phyloP scores from a whole-genome alignment of 257 asterid species.

The Echites panduratus region DNA sequence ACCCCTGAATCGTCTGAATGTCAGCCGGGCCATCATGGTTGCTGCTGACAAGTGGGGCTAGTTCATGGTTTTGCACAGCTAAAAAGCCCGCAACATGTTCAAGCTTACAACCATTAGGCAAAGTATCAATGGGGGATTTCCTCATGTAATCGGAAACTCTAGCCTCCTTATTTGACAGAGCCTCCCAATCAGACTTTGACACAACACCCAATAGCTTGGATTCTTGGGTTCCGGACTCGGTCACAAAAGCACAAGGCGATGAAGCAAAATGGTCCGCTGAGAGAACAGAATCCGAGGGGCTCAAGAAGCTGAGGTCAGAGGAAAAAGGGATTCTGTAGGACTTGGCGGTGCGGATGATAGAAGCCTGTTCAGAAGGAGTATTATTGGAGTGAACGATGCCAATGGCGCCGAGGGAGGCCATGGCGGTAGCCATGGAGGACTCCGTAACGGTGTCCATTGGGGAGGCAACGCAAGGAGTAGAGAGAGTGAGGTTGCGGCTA shows the following conservation, averaged over 20 bases:
- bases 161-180: constrained; percentile 36
- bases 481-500: constrained; percentile 49
- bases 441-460: constrained; percentile 97
- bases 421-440: constrained; percentile 79
- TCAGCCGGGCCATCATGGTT: constrained; percentile 35
- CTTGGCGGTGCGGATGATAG: constrained; percentile 58
- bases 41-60: constrained; percentile 46
- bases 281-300: constrained; percentile 49
- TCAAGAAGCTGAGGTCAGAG: constrained; percentile 37
- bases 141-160: constrained; percentile 57
- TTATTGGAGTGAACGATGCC: constrained; percentile 70
- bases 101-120: constrained; percentile 52
- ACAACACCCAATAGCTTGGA: constrained; percentile 55
- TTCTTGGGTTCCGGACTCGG: constrained; percentile 40
- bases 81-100: constrained; percentile 74
- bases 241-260: constrained; percentile 57
- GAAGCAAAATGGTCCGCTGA: constrained; percentile 46
- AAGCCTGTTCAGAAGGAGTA: constrained; percentile 45
- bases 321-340: constrained; percentile 60
- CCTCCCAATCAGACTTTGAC: constrained; percentile 54
- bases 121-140: constrained; percentile 22
- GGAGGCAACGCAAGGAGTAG: constrained; percentile 85
- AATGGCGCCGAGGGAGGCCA: constrained; percentile 81
- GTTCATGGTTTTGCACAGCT: constrained; percentile 39
- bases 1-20: constrained; percentile 47